Conservation (phyloP, 1,284 basidiomycete species). For the Mycosarcoma mackinlayi region DNA sequence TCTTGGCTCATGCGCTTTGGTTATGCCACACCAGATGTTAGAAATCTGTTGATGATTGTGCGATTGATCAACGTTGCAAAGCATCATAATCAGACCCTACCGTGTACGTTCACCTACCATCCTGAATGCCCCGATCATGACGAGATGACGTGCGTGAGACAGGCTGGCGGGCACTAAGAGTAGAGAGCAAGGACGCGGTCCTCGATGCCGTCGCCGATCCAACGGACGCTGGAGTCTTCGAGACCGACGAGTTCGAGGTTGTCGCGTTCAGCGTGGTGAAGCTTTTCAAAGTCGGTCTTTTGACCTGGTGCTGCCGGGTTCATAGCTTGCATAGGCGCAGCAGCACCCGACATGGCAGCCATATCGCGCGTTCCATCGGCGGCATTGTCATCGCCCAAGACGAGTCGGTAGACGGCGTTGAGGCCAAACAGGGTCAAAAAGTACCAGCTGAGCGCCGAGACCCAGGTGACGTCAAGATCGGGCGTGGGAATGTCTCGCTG, state of each 20-base stretch:
- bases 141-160: not conserved
- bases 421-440: slow-evolving; percentile 98
- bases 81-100: too few relatives aligned
- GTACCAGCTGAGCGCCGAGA: slow-evolving; percentile 98
- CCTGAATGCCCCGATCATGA: too few relatives aligned
- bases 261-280: slow-evolving; percentile 91
- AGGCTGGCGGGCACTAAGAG: slow-evolving; percentile 8
- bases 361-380: slow-evolving; percentile 68
- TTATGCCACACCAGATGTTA: slow-evolving; percentile 3
- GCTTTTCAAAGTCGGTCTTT: slow-evolving; percentile 82
- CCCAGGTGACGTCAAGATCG: slow-evolving; percentile 98
- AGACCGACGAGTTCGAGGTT: slow-evolving; percentile 88
- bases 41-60: not conserved
- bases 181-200: slow-evolving; percentile 63
- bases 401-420: slow-evolving; percentile 91
- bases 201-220: slow-evolving; percentile 67
- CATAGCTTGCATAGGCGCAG: slow-evolving; percentile 40
- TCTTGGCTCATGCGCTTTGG: too few relatives aligned
- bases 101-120: too few relatives aligned
- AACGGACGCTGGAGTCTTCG: slow-evolving; percentile 45
- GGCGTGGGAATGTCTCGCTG: slow-evolving; percentile 94
- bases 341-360: slow-evolving; percentile 59
- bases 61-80: too few relatives aligned
- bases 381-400: slow-evolving; percentile 86
- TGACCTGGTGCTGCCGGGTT: slow-evolving; percentile 52